Conservation (phyloP, 768 basidiomycete genomes). For the Tricholoma saponaceum region DNA sequence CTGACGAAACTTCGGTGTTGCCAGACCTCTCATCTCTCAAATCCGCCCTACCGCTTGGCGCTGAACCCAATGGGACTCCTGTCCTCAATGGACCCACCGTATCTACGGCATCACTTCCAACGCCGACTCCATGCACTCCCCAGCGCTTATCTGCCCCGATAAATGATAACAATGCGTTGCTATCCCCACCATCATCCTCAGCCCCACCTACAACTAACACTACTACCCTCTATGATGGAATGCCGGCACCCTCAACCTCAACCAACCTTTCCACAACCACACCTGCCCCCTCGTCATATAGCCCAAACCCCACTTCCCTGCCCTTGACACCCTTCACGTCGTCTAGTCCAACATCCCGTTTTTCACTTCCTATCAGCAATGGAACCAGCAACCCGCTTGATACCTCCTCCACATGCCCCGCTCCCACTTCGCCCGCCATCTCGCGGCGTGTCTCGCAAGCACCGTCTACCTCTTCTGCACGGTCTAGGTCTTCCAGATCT, state of each 20-base stretch:
- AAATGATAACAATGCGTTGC: neutral
- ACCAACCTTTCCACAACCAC: neutral
- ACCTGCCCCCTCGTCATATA: neutral
- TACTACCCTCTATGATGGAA: conserved; percentile 2
- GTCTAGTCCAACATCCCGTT: neutral
- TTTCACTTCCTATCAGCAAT: neutral
- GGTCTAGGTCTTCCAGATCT: conserved; percentile 12
- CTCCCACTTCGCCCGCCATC: conserved; percentile 12
- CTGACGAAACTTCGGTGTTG: neutral
- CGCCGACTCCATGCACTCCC: neutral
- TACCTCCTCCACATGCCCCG: conserved; percentile 19
- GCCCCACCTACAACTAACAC: neutral
- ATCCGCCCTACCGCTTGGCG: neutral
- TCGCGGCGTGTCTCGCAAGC: conserved; percentile 21
- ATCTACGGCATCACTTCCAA: neutral
- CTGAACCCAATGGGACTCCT: neutral
- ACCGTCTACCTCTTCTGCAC: conserved; percentile 26
- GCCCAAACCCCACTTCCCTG: neutral
- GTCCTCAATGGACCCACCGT: neutral
- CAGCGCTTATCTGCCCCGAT: neutral
- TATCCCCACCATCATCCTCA: conserved; percentile 4
- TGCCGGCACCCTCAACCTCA: conserved; percentile 5
- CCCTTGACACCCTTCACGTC: conserved; percentile 6
- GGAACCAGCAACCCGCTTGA: neutral
- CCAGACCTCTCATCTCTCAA: neutral